Evolutionary conservation across 805 yeast genomes (phyloP).

Genomic region (Metschnikowia baotianmanensis): DNA sequence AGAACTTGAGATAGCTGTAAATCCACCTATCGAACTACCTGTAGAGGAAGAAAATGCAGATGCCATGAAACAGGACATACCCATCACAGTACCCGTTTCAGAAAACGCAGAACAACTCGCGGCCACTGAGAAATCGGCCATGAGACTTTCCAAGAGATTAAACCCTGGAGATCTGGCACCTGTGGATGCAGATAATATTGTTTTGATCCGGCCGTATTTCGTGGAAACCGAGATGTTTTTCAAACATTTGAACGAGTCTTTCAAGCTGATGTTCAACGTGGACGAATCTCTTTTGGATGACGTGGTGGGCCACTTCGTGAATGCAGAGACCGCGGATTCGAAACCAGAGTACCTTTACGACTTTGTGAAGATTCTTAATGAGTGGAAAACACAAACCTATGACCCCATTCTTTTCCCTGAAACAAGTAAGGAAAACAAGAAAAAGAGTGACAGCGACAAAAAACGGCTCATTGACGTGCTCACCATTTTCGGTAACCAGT

Average conservation of each 20-base stretch:
- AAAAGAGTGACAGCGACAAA: slow-evolving; percentile 27
- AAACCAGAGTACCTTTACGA: slow-evolving; percentile 19
- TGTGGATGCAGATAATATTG: slow-evolving; percentile 22
- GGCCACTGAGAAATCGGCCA: slow-evolving; percentile 15
- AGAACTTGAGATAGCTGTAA: not conserved
- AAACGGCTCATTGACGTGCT: slow-evolving; percentile 35
- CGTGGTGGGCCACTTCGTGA: slow-evolving; percentile 13
- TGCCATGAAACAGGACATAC: not conserved
- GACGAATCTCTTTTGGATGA: slow-evolving; percentile 11
- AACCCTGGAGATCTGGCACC: slow-evolving; percentile 25
- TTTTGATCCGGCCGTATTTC: slow-evolving; percentile 25
- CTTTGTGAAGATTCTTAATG: slow-evolving; percentile 24
- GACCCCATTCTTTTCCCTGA: slow-evolving; percentile 19
- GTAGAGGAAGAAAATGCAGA: not conserved
- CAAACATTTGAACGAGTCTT: slow-evolving; percentile 21
- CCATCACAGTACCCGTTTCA: not conserved
- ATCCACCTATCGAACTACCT: not conserved
- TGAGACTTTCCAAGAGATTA: slow-evolving; percentile 33
- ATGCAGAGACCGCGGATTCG: not conserved
- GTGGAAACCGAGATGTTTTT: slow-evolving; percentile 28
- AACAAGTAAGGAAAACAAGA: slow-evolving; percentile 6
- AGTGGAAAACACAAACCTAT: slow-evolving; percentile 27
- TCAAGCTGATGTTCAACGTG: slow-evolving; percentile 2
- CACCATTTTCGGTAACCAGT: slow-evolving; percentile 27
- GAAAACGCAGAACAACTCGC: slow-evolving; percentile 1